Percentiles rank a stretch among this genome's conserved stretches.
phyloP scores from a whole-genome alignment of 805 yeast species.

The Saccharomycopsis microspora region DNA sequence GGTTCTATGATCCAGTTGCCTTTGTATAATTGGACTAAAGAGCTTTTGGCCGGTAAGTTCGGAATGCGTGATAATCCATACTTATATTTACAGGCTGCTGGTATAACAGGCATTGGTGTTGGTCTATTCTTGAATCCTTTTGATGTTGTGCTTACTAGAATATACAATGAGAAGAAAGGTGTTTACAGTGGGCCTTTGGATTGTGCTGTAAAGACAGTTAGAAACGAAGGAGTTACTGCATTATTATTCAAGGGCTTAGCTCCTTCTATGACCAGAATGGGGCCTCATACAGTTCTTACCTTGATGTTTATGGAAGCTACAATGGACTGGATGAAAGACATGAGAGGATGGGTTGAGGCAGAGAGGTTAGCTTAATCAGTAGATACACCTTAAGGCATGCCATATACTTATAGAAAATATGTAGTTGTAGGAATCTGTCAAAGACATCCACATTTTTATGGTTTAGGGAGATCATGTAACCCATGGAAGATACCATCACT shows the following conservation, averaged over 20 bases:
- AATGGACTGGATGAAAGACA: constrained; percentile 40
- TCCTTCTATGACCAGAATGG: constrained; percentile 86
- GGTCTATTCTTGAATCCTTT: constrained; percentile 96
- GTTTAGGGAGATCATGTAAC: too few relatives aligned
- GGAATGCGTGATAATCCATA: constrained; percentile 39
- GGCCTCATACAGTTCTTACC: constrained; percentile 88
- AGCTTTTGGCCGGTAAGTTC: constrained; percentile 33
- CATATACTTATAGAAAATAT: too few relatives aligned
- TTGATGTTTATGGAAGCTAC: constrained; percentile 95
- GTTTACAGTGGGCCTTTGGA: constrained; percentile 81
- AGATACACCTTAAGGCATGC: too few relatives aligned
- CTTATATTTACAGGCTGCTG: constrained; percentile 62
- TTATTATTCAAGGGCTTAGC: constrained; percentile 81
- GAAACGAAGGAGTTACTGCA: constrained; percentile 75
- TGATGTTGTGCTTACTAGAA: constrained; percentile 90
- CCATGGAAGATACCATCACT: too few relatives aligned
- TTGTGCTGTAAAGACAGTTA: constrained; percentile 75
- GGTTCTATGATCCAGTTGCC: constrained; percentile 96
- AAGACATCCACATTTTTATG: too few relatives aligned
- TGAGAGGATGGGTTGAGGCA: not conserved
- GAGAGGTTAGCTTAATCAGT: not conserved
- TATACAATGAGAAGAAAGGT: constrained; percentile 80
- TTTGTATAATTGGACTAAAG: constrained; percentile 70
- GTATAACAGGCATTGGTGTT: constrained; percentile 83
- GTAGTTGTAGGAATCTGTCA: too few relatives aligned